Evolutionary conservation across 2,329 filamentous ascomycete genomes (phyloP).

Genomic region (Pseudocercospora fuligena): DNA sequence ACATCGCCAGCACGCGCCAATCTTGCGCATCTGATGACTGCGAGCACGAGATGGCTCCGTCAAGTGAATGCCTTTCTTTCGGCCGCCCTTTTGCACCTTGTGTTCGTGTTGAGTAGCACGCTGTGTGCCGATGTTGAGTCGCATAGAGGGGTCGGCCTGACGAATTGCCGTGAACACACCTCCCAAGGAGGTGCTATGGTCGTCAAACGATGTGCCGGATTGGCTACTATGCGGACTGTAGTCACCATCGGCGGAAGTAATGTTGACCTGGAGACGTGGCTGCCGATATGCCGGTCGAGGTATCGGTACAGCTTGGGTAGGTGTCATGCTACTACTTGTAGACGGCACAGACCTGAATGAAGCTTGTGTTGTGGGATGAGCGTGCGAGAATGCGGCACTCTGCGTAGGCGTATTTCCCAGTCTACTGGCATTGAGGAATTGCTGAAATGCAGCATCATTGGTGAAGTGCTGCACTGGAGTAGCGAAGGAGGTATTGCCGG

Average conservation of each 20-base stretch:
- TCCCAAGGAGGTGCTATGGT: not conserved
- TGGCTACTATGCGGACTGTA: not conserved
- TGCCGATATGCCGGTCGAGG: not conserved
- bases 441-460: not conserved
- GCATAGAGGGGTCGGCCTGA: slow-evolving; percentile 14
- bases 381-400: not conserved
- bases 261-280: not conserved
- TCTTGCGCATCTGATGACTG: slow-evolving; percentile 52
- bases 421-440: not conserved
- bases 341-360: not conserved
- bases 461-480: not conserved
- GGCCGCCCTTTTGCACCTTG: slow-evolving; percentile 34
- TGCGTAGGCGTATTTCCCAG: not conserved
- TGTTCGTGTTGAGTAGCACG: slow-evolving; percentile 17
- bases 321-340: not conserved
- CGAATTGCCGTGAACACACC: slow-evolving; percentile 15
- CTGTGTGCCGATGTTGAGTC: not conserved
- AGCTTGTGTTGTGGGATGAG: not conserved
- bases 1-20: slow-evolving; percentile 55
- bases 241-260: not conserved
- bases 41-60: slow-evolving; percentile 45
- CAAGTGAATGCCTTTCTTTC: slow-evolving; percentile 46
- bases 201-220: not conserved
- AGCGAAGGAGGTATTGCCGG: not conserved
- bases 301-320: not conserved